A percentile compares a stretch with the other conserved stretches of the same genome.
Conservation (phyloP, 2,329 filamentous ascomycete species). For the Trichophyton schoenleinii region DNA sequence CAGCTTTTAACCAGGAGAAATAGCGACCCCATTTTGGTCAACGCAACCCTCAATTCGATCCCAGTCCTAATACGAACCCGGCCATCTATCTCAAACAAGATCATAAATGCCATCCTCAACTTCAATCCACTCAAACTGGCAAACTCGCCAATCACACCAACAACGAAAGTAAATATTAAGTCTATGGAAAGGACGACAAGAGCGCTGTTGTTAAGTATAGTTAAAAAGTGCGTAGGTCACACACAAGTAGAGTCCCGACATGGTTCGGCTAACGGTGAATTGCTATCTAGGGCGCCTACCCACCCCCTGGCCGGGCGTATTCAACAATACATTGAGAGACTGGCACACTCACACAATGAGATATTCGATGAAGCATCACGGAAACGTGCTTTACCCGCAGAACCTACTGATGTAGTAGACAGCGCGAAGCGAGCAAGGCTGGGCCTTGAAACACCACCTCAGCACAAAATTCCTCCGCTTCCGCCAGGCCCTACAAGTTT, state of each 20-base stretch:
- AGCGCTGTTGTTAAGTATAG: slow-evolving; percentile 67
- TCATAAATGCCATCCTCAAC: slow-evolving; percentile 69
- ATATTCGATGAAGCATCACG: slow-evolving; percentile 62
- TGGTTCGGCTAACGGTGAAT: neutral
- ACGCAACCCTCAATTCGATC: slow-evolving; percentile 81
- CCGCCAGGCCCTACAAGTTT: slow-evolving; percentile 64
- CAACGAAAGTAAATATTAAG: slow-evolving; percentile 67
- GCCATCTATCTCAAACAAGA: slow-evolving; percentile 69
- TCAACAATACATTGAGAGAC: slow-evolving; percentile 72
- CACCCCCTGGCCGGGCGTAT: slow-evolving; percentile 65
- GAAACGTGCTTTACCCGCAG: slow-evolving; percentile 61
- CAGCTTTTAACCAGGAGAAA: neutral
- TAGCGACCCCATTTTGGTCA: slow-evolving; percentile 77
- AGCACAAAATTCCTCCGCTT: slow-evolving; percentile 53
- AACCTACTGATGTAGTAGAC: slow-evolving; percentile 61
- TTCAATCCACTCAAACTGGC: slow-evolving; percentile 85
- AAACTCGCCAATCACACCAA: slow-evolving; percentile 62
- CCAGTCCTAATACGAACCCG: slow-evolving; percentile 71
- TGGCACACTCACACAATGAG: slow-evolving; percentile 65
- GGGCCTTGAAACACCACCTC: slow-evolving; percentile 38
- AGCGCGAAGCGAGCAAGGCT: slow-evolving; percentile 69
- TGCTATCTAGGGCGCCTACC: slow-evolving; percentile 54
- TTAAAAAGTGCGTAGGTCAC: slow-evolving; percentile 51
- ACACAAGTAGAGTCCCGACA: neutral
- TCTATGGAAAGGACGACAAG: slow-evolving; percentile 93